Conservation (phyloP, 768 basidiomycete species). For the Fistulinella prunicolor region DNA sequence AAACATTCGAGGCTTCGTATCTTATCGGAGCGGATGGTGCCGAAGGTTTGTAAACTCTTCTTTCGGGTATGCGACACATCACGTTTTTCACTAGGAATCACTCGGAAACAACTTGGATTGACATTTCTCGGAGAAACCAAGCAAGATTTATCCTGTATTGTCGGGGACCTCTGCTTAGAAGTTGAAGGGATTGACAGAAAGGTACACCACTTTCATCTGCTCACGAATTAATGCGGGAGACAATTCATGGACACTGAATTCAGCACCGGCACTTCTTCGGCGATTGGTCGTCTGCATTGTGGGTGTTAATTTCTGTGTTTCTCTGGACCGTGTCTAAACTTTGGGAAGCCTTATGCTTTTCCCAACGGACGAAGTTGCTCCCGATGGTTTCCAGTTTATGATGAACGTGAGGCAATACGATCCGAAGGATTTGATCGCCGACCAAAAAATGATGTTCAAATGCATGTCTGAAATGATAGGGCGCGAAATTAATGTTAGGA, state of each 20-base stretch:
- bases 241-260: no score
- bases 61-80: background rate
- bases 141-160: slow-evolving; percentile 23
- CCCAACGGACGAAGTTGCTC: slow-evolving; percentile 15
- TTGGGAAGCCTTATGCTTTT: slow-evolving; percentile 6
- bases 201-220: no score
- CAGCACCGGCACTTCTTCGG: slow-evolving; percentile 28
- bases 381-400: slow-evolving; percentile 21
- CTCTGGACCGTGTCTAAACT: background rate
- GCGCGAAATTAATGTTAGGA: slow-evolving; percentile 32
- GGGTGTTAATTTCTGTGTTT: background rate
- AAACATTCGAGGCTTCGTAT: slow-evolving; percentile 30
- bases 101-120: slow-evolving; percentile 40
- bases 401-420: slow-evolving; percentile 8
- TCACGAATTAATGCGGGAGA: no score
- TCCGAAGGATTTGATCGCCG: slow-evolving; percentile 12
- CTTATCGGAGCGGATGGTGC: slow-evolving; percentile 45
- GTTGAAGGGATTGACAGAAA: slow-evolving; percentile 29
- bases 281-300: slow-evolving; percentile 1
- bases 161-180: slow-evolving; percentile 38
- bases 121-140: slow-evolving; percentile 41
- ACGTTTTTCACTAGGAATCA: slow-evolving; percentile 23
- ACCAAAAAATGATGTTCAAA: slow-evolving; percentile 28
- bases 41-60: slow-evolving; percentile 13
- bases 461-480: slow-evolving; percentile 28